Conservation (phyloP, 495 filamentous ascomycete species). For the Aspergillus sparsus region DNA sequence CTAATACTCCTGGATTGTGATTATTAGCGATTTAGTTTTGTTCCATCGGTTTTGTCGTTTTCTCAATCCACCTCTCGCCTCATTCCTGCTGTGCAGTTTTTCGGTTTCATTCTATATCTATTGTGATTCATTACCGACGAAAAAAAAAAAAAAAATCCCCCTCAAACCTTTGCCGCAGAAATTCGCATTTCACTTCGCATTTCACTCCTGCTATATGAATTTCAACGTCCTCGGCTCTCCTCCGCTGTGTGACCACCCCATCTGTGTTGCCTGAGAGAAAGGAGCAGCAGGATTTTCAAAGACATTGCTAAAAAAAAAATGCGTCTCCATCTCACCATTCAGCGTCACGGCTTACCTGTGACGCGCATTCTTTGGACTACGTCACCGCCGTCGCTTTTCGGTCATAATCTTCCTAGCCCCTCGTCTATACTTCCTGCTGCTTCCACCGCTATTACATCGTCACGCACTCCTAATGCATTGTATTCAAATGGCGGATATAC, state of each 20-base stretch:
- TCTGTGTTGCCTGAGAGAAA: not conserved
- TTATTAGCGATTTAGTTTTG: constrained; percentile 1
- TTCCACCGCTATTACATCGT: constrained; percentile 39
- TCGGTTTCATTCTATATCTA: too few species aligned
- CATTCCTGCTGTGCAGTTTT: too few species aligned
- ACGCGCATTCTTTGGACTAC: constrained; percentile 73
- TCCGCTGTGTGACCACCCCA: not conserved
- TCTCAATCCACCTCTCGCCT: not conserved
- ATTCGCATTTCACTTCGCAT: too few species aligned
- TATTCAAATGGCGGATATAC: constrained; percentile 61
- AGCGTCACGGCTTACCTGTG: constrained; percentile 77
- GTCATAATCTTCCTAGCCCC: constrained; percentile 27
- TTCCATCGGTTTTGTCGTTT: not conserved
- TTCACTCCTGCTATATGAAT: too few species aligned
- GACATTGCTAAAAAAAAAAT: constrained; percentile 44
- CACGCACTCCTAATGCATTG: constrained; percentile 44
- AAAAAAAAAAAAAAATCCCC: too few species aligned
- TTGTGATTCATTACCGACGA: too few species aligned
- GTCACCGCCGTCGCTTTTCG: constrained; percentile 36
- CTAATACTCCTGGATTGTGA: constrained; percentile 6
- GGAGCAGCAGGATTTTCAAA: not conserved
- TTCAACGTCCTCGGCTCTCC: not conserved
- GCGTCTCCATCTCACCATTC: constrained; percentile 80
- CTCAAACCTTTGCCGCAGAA: too few species aligned
- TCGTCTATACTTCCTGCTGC: constrained; percentile 31